These are phyloP conservation scores for Fraxinus velutina DNA, from an alignment of 305 asterid genomes.

Conservation along the genomic window DNA sequence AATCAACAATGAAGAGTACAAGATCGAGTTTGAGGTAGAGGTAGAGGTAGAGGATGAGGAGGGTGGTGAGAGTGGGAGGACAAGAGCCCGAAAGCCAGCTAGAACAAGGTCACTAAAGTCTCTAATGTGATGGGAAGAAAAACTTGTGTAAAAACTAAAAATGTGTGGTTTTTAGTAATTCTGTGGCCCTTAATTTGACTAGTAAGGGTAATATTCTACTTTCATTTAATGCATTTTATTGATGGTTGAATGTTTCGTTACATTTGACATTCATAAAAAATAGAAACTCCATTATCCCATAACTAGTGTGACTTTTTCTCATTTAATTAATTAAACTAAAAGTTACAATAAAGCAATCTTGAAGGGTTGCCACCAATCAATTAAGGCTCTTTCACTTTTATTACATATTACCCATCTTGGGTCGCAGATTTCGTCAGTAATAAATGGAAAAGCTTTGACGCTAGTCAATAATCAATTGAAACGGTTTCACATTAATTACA, in stretches of 20 bases:
- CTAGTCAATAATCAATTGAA: too few species aligned
- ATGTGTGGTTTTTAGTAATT: constrained; percentile 4
- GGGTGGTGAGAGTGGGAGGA: constrained; percentile 23
- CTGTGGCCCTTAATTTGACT: background rate
- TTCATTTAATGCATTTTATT: background rate
- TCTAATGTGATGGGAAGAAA: constrained; percentile 32
- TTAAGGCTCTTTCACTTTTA: background rate
- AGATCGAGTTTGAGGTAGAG: background rate
- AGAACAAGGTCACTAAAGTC: constrained; percentile 69
- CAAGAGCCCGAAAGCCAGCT: constrained; percentile 56
- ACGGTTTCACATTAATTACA: too few species aligned
- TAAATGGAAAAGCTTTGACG: too few species aligned
- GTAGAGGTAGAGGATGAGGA: background rate
- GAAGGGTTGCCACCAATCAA: background rate
- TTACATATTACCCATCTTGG: background rate
- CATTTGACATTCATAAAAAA: too few species aligned
- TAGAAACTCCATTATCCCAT: background rate
- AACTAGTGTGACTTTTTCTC: background rate
- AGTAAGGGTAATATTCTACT: constrained; percentile 18
- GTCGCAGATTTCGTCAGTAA: background rate
- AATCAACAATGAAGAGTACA: background rate
- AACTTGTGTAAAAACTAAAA: background rate
- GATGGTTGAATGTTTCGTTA: background rate
- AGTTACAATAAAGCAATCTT: background rate
- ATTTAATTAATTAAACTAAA: too few species aligned